Base-by-base conservation (phyloP, 2,329 filamentous ascomycete genomes). In the Curvularia spicifera region DNA sequence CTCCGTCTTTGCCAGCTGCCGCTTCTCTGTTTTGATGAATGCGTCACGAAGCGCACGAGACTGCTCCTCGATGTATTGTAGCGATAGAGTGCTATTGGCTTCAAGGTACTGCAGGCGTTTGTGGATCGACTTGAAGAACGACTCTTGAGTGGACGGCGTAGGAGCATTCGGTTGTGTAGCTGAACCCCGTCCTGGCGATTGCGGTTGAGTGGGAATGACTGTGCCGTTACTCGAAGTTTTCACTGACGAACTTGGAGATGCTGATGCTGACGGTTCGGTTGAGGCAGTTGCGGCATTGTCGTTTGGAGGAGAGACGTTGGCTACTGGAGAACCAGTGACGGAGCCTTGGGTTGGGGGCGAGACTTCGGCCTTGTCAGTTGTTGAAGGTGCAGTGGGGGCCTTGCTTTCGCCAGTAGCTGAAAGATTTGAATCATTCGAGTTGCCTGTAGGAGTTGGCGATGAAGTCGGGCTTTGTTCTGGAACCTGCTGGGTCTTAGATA, bases 31-130 rank as follows among this genome's bases (percentile, higher is more conserved):
- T 70, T 91, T 90, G 53, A 87, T 86, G 62, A 97, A 91, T 0
- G 92, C 91, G 65, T 97, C 92, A 46, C 94, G 89, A 39, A 98
- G 82, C 61, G 96, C 92, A 48, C 88, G 89, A 4, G 94, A 97
- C 75, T 98, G 95, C 59, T 97, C 93, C 78, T 98, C 94, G 59
- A 99, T 96, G 72, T 99, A 99, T 70, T 97, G 91, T 8, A 98
- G 82, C 0, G 93, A 97, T 10, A 98, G 83, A 0, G 94, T 96
- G 10, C 93, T 92, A 74, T 98, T 99, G 15, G 91, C 87, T 76
- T 99, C 95, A 7, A 98, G 87, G 68, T 93, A 88, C 64, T 94
- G 91, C 4, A 99, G 84, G 1, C 95, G 91, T 77, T 98, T 98
- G 63, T 93, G 92, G 8, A 98, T 89, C 4, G 93, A 91, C 76